Conservation (phyloP, 2,329 filamentous ascomycete species). For the Fusarium sacchari region DNA sequence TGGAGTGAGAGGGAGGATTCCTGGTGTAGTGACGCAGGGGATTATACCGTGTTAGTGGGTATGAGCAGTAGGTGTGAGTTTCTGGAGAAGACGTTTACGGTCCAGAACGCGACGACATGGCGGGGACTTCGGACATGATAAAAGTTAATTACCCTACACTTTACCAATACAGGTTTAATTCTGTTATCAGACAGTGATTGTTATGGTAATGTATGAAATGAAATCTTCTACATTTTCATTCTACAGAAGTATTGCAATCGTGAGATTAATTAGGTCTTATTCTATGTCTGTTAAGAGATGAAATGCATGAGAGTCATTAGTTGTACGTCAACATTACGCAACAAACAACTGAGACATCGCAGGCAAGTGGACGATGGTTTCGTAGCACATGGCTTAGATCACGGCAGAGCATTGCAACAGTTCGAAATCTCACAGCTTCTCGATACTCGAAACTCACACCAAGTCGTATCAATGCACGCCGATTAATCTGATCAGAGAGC, state of each 20-base stretch:
- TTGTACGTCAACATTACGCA: too few species aligned
- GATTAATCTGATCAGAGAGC: background rate
- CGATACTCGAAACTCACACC: too few species aligned
- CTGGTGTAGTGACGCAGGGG: background rate
- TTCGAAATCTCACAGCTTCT: accelerated
- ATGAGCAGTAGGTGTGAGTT: background rate
- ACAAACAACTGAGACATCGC: too few species aligned
- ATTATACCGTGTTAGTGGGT: background rate
- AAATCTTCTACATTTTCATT: background rate
- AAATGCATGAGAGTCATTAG: too few species aligned
- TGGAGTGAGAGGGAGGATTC: background rate
- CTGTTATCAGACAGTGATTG: background rate
- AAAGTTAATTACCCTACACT: background rate
- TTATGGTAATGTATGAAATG: background rate
- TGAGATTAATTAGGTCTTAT: too few species aligned
- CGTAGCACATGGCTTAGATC: accelerated
- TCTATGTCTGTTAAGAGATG: too few species aligned
- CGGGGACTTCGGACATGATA: background rate
- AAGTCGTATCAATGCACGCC: accelerated
- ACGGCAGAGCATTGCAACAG: background rate
- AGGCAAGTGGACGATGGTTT: too few species aligned
- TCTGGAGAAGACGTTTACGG: background rate
- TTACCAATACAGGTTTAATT: too few species aligned
- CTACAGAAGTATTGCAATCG: accelerated
- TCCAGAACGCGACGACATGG: background rate